Evolutionary conservation across 2,329 filamentous ascomycete species (phyloP).

Genomic region (Hypoxylon sp.): DNA sequence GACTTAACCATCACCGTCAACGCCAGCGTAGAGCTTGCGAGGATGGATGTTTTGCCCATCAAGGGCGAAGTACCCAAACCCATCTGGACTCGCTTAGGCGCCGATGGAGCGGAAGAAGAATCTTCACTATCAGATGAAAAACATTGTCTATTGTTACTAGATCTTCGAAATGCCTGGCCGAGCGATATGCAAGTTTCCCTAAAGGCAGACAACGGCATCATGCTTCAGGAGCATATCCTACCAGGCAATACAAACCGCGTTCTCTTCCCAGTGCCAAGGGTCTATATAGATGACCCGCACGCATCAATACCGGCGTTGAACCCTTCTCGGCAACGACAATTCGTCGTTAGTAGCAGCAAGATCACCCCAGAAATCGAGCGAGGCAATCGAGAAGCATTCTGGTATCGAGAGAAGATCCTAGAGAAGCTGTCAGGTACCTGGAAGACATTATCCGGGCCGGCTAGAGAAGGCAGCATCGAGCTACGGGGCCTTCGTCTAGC

Average conservation of each 20-base stretch:
- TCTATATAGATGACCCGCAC: constrained; percentile 83
- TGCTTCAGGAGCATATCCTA: constrained; percentile 70
- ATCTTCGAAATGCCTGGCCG: constrained; percentile 92
- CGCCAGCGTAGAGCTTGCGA: constrained; percentile 85
- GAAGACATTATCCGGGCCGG: constrained; percentile 69
- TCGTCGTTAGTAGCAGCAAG: constrained; percentile 86
- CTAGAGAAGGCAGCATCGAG: constrained; percentile 78
- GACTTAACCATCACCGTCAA: constrained; percentile 92
- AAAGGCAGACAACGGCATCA: constrained; percentile 65
- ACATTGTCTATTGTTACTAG: constrained; percentile 84
- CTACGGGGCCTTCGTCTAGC: constrained; percentile 81
- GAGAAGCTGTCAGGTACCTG: constrained; percentile 79
- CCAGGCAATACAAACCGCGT: constrained; percentile 81
- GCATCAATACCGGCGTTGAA: constrained; percentile 85
- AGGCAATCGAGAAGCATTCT: constrained; percentile 85
- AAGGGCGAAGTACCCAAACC: constrained; percentile 74
- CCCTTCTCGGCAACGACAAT: constrained; percentile 87
- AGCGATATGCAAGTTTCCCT: constrained; percentile 80
- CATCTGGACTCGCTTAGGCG: constrained; percentile 68
- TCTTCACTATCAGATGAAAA: constrained; percentile 67
- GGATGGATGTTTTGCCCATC: constrained; percentile 84
- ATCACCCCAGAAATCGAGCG: constrained; percentile 85
- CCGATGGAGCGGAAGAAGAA: constrained; percentile 52
- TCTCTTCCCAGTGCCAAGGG: constrained; percentile 80
- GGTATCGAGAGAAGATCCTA: constrained; percentile 88